Percentiles rank a stretch among this genome's conserved stretches.
Conservation (phyloP, 371 early-diverging fungal species). For the Cokeromyces recurvatus region DNA sequence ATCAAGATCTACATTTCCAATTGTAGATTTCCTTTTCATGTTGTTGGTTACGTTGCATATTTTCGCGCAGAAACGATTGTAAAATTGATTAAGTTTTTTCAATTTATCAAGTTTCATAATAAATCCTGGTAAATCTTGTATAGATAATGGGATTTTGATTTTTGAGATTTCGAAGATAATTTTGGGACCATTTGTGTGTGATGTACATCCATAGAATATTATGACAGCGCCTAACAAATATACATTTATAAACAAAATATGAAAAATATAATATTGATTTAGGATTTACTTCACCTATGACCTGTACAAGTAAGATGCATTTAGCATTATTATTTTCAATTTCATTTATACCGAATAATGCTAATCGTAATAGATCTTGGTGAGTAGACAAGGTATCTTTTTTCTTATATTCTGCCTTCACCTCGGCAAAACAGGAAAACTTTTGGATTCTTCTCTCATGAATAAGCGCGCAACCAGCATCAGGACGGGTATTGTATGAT, state of each 20-base stretch:
- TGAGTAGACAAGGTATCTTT: conserved; percentile 5
- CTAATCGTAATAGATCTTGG: conserved; percentile 7
- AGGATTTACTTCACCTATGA: conserved; percentile 13
- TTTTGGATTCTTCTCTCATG: conserved; percentile 12
- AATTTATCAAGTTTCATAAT: conserved; percentile 9
- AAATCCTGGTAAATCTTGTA: conserved; percentile 10
- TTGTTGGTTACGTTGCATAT: conserved; percentile 5
- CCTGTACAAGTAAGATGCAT: conserved; percentile 11
- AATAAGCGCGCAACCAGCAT: conserved; percentile 9
- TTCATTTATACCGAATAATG: conserved; percentile 7
- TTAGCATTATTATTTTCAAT: conserved; percentile 8
- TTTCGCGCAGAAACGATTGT: conserved; percentile 3
- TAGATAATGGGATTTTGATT: conserved; percentile 9
- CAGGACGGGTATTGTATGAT: conserved; percentile 7
- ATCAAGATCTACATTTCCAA: conserved; percentile 9
- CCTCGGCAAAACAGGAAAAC: conserved; percentile 9
- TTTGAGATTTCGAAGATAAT: conserved; percentile 8
- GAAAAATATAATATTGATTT: no score
- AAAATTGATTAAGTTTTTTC: conserved; percentile 3
- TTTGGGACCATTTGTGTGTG: no score
- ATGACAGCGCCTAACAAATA: no score
- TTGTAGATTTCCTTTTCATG: conserved; percentile 5
- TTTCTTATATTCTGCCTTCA: conserved; percentile 8
- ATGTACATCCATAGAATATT: no score
- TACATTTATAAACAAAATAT: no score